Percentiles rank a stretch among this genome's conserved stretches.
Evolutionary conservation across 23 red algal species (phyloP).

Genomic region (Gracilaria domingensis): DNA sequence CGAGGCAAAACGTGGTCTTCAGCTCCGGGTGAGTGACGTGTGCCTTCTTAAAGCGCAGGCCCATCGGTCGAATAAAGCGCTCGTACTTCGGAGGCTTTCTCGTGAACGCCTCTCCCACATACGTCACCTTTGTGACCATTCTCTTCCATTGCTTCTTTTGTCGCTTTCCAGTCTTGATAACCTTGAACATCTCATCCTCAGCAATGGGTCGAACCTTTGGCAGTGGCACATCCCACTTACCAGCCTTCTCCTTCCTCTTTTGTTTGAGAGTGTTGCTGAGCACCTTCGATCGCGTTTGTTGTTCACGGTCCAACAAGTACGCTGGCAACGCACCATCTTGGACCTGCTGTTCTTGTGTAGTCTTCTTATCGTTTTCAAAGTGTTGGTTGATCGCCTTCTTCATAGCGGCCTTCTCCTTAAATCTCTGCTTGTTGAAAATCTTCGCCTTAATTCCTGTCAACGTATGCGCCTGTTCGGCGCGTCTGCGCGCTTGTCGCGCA

Average conservation of each 20-base stretch:
- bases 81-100: conserved; percentile 98
- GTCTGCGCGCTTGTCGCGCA: conserved; percentile 73
- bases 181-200: conserved; percentile 99
- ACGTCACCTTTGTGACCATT: conserved; percentile 98
- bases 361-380: conserved; percentile 60
- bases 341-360: conserved; percentile 30
- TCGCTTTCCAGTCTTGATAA: conserved; percentile 93
- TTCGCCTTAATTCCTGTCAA: conserved; percentile 96
- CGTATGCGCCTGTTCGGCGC: conserved; percentile 57
- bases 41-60: conserved; percentile 91
- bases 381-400: conserved; percentile 86
- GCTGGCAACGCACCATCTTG: conserved; percentile 85
- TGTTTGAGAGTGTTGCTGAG: conserved; percentile 97
- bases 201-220: conserved; percentile 92
- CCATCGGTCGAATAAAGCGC: conserved; percentile 98
- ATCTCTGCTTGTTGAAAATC: conserved; percentile 89
- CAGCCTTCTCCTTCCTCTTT: conserved; percentile 98
- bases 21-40: conserved; percentile 99
- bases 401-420: conserved; percentile 93
- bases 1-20: conserved; percentile 96
- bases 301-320: conserved; percentile 94
- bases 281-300: conserved; percentile 79
- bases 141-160: conserved; percentile 98
- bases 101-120: conserved; percentile 94
- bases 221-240: conserved; percentile 98